Percentiles rank a stretch among this genome's conserved stretches.
Conservation (phyloP, 257 asterid genomes). For the Ophiorrhiza pumila region DNA sequence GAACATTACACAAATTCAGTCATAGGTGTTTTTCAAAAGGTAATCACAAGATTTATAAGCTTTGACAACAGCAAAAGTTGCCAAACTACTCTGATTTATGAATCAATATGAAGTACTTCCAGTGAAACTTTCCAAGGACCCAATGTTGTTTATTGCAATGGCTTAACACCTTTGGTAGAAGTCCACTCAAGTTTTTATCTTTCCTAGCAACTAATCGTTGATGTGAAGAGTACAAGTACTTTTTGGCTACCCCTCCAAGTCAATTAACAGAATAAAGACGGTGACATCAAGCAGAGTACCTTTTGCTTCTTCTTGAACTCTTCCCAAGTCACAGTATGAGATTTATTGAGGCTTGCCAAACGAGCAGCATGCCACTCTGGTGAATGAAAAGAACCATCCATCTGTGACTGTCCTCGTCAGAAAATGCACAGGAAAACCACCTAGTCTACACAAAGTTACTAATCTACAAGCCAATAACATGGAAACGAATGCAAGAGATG, state of each 20-base stretch:
- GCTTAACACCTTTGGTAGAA: not conserved
- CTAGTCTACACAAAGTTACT: slow-evolving; percentile 10
- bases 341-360: slow-evolving; percentile 93
- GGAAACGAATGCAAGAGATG: not conserved
- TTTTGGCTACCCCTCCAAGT: not conserved
- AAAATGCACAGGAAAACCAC: slow-evolving; percentile 33
- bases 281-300: slow-evolving; percentile 39
- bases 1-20: not conserved
- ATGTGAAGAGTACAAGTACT: not conserved
- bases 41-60: not conserved
- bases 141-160: not conserved
- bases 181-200: not conserved
- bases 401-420: slow-evolving; percentile 91
- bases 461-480: not conserved
- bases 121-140: not conserved
- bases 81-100: not conserved
- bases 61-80: not conserved
- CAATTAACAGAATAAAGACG: not conserved
- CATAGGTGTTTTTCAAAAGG: not conserved
- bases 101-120: not conserved
- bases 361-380: slow-evolving; percentile 99
- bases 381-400: slow-evolving; percentile 99
- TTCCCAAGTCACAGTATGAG: slow-evolving; percentile 98
- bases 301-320: slow-evolving; percentile 93
- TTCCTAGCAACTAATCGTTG: too few relatives aligned